Evolutionary conservation across 208 protist species (phyloP).

Genomic region (Naegleria lovaniensis): DNA sequence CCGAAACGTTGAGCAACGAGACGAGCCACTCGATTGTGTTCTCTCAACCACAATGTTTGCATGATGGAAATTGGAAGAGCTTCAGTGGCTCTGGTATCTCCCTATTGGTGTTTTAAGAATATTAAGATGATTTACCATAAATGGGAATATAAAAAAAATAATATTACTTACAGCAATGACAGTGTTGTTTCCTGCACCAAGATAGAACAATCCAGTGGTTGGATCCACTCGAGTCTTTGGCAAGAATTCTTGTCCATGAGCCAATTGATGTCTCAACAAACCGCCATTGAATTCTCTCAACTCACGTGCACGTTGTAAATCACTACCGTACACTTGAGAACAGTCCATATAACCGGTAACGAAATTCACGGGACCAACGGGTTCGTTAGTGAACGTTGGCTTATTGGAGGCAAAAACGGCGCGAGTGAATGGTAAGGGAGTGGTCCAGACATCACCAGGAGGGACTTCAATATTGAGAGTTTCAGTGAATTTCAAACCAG

Average conservation of each 20-base stretch:
- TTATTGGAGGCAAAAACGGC: neutral
- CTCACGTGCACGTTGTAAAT: neutral
- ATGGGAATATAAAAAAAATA: too few species aligned
- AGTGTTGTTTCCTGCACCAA: neutral
- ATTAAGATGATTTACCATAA: too few species aligned
- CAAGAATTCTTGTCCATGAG: neutral
- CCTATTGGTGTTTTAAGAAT: neutral
- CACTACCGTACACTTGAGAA: neutral
- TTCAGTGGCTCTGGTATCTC: slow-evolving; percentile 42
- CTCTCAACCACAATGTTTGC: slow-evolving; percentile 37
- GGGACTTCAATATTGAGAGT: neutral
- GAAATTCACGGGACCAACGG: neutral
- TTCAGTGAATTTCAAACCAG: neutral
- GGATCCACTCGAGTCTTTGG: neutral
- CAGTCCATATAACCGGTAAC: slow-evolving; percentile 5
- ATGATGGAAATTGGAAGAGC: slow-evolving; percentile 33
- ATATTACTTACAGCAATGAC: neutral
- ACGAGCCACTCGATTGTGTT: slow-evolving; percentile 40
- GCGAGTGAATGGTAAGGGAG: neutral
- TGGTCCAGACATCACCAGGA: neutral
- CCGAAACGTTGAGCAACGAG: slow-evolving; percentile 26
- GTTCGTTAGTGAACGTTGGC: neutral
- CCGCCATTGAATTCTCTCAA: neutral
- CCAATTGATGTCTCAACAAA: neutral
- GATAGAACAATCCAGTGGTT: neutral